Evolutionary conservation across 306 rosid genomes (phyloP), one percentile per base, ranked within the genome.

Genomic region (Cicer yamashitae): DNA sequence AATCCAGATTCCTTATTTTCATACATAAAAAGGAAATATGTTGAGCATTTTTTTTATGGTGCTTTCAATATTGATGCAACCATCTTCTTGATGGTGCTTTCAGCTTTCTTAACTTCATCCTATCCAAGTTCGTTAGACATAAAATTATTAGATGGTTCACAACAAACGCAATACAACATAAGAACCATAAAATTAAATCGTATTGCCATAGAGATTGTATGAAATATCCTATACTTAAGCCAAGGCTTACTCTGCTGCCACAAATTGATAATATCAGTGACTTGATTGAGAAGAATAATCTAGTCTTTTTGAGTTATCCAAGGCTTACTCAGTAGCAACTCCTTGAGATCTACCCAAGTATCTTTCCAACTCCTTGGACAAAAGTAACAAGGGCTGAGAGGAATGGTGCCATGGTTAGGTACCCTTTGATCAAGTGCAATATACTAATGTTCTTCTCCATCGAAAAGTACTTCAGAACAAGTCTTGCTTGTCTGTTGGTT

Each of bases 281-380:
- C 97, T 86, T 93, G 97, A 76, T 93, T 93, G 85, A 93, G 98
- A 78, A 93, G 98, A 77, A 93, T 93, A 65, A 93, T 89, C 96
- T 91, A 89, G 82, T 93, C 89, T 77, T 93, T 93, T 66, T 93
- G 98, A 57, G 98, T 91, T 64, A 93, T 93, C 98, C 96, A 93
- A 44, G 96, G 96, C 85, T 93, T 93, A 90, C 86, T 91, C 77
- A 91, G 96, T 7, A 93, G 96, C 14, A 89, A 84, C 37, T 86
- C 89, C 88, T 91, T 93, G 81, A 93, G 96, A 89, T 91, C 98
- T 76, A 91, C 96, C 96, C 98, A 93, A 65, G 98, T 96, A 81
- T 93, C 98, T 86, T 91, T 93, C n/a, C n/a, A n/a, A n/a, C n/a
- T n/a, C 80, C 96, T 82, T 0, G 93, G 98, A 96, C 98, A 93